phyloP scores from a whole-genome alignment of 78 protist species.

The Tieghemostelium lacteum region DNA sequence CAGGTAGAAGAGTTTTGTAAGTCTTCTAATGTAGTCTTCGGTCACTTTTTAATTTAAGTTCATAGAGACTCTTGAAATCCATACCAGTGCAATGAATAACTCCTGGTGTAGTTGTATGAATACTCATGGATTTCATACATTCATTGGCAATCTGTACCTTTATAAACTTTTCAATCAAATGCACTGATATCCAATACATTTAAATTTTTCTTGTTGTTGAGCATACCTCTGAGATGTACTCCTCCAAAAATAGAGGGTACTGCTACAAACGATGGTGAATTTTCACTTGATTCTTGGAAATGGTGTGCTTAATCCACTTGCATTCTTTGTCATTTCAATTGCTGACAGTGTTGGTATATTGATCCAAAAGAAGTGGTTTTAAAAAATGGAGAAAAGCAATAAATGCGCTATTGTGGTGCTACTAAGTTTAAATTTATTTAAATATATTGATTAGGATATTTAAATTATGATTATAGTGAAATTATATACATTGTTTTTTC shows the following conservation, averaged over 20 bases:
- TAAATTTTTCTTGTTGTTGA: conserved; percentile 21
- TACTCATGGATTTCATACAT: not conserved
- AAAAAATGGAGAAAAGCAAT: not conserved
- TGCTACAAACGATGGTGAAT: conserved; percentile 37
- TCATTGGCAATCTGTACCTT: conserved; percentile 19
- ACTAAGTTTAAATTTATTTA: too few species aligned
- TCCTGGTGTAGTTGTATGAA: conserved; percentile 71
- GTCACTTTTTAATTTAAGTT: not conserved
- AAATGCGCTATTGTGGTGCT: too few species aligned
- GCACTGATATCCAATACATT: conserved; percentile 25
- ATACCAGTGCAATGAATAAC: conserved; percentile 39
- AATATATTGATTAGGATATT: too few species aligned
- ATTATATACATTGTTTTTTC: too few species aligned
- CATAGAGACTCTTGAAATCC: conserved; percentile 31
- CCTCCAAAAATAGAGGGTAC: conserved; percentile 32
- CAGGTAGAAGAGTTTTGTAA: conserved; percentile 36
- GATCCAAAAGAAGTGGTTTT: not conserved
- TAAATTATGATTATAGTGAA: too few species aligned
- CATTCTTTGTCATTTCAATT: conserved; percentile 14
- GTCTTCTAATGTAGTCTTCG: conserved; percentile 19
- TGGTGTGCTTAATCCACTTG: conserved; percentile 40
- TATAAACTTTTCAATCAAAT: conserved; percentile 13
- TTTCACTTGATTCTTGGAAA: conserved; percentile 58
- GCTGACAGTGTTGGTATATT: not conserved
- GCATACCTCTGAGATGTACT: conserved; percentile 39